Base-by-base conservation (phyloP, 495 filamentous ascomycete genomes). In the Aspergillus leporis region DNA sequence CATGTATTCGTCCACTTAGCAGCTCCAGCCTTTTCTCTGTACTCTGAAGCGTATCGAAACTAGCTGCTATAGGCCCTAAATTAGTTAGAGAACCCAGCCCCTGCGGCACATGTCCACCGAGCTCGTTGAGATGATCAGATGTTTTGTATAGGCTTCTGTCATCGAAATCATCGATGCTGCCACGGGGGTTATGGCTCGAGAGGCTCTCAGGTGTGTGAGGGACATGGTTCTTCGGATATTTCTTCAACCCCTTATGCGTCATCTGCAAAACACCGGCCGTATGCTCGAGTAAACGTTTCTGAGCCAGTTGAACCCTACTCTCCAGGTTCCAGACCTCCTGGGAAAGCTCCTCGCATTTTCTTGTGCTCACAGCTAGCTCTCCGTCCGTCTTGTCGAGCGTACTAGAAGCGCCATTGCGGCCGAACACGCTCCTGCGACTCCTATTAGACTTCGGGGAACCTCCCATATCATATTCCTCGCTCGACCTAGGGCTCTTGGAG, bases 221-320 rank as follows among this genome's bases (percentile, higher is more conserved):
- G 56, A 86, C 81, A 40, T 61, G 59, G 59, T 69, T 71, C 52
- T 74, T 75, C 0, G 66, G 59, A 36, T 76, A 71, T 58, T 83
- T 81, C 59, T 82, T 83, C 59, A 80, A 55, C 14, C 83, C 82
- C 61, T 87, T 86, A 67, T 97, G 92, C 16, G 91, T 92, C 79
- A 94, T 82, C 66, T 96, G 91, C 62, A 97, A 73, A 30, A 98
- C 89, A 36, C 89, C 94, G 30, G 94, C 92, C 0, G 92, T 97
- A 70, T 98, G 94, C 67, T 92, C 84, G n/a, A 97, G 71, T 55
- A 97, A 71, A 45, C 84, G 80, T 58, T 76, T 83, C 53, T 93
- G 87, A 16, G 91, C 83, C 45, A 87, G 84, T 65, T 91, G 85
- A 32, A 83, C 73, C 51, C 89, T 79, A 59, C 87, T 86, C 68